phyloP scores from a whole-genome alignment of 257 asterid genomes.

The Lycium ferocissimum region DNA sequence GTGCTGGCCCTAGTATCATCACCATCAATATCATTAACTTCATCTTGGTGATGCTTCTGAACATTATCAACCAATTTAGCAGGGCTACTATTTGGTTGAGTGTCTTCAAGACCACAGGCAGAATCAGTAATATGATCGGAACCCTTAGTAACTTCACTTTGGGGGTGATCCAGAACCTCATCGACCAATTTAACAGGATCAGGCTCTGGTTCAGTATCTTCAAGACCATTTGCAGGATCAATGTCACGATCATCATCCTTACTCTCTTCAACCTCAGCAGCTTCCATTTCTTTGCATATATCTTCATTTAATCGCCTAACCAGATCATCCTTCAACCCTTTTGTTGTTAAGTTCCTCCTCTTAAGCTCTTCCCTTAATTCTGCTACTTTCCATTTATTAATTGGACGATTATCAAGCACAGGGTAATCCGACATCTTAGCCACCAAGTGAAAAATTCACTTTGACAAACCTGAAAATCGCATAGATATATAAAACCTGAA shows the following conservation, averaged over 20 bases:
- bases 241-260: conserved; percentile 8
- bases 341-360: conserved; percentile 41
- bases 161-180: conserved; percentile 25
- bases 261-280: conserved; percentile 28
- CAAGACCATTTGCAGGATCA: conserved; percentile 26
- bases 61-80: conserved; percentile 13
- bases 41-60: conserved; percentile 28
- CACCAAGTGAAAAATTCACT: conserved; percentile 10
- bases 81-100: neutral
- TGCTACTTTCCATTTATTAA: conserved; percentile 53
- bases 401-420: conserved; percentile 48
- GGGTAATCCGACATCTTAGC: conserved; percentile 40
- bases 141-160: conserved; percentile 25
- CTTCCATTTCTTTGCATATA: conserved; percentile 38
- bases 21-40: neutral
- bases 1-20: neutral
- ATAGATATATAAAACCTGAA: neutral
- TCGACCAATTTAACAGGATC: conserved; percentile 4
- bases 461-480: conserved; percentile 18
- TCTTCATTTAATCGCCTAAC: conserved; percentile 49
- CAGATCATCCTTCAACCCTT: conserved; percentile 52
- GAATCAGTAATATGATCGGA: neutral
- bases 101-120: neutral
- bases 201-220: neutral
- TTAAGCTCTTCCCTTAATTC: conserved; percentile 53